Evolutionary conservation across 352 stramenopile genomes (phyloP).

Genomic region (Phytophthora sojae): DNA sequence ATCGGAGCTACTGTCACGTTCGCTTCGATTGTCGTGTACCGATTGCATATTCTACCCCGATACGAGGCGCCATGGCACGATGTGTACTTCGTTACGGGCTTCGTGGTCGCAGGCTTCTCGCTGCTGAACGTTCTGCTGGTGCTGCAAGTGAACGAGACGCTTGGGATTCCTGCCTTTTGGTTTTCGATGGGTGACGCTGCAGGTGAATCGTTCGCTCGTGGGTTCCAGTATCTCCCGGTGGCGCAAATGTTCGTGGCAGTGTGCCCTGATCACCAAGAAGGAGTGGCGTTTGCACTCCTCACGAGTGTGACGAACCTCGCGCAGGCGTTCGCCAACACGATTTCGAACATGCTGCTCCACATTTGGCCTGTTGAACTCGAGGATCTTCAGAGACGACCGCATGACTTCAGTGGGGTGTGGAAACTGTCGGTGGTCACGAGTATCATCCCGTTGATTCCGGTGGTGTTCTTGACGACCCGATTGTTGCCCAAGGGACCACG

Average conservation of each 20-base stretch:
- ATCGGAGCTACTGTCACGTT: constrained; percentile 80
- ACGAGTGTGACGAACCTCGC: constrained; percentile 81
- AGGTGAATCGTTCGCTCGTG: constrained; percentile 72
- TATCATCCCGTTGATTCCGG: constrained; percentile 48
- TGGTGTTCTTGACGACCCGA: constrained; percentile 58
- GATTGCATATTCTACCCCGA: constrained; percentile 47
- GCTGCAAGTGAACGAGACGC: constrained; percentile 60
- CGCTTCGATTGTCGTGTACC: constrained; percentile 61
- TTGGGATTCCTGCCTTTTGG: constrained; percentile 76
- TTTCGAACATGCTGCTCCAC: constrained; percentile 80
- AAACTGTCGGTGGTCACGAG: constrained; percentile 80
- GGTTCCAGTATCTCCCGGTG: constrained; percentile 82
- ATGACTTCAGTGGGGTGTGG: constrained; percentile 75
- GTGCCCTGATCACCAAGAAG: constrained; percentile 79
- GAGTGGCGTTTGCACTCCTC: constrained; percentile 78
- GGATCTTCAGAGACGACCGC: constrained; percentile 53
- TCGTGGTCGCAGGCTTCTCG: constrained; percentile 70
- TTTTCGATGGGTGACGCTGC: constrained; percentile 78
- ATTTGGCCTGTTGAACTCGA: constrained; percentile 78
- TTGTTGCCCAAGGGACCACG: constrained; percentile 60
- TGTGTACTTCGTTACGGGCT: constrained; percentile 73
- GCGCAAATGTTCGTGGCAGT: constrained; percentile 82
- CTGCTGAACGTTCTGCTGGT: constrained; percentile 78
- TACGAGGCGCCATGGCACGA: constrained; percentile 63
- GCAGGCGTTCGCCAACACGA: constrained; percentile 70